Conservation (phyloP, 371 early-diverging fungal species). For the Rhizomucor pusillus region DNA sequence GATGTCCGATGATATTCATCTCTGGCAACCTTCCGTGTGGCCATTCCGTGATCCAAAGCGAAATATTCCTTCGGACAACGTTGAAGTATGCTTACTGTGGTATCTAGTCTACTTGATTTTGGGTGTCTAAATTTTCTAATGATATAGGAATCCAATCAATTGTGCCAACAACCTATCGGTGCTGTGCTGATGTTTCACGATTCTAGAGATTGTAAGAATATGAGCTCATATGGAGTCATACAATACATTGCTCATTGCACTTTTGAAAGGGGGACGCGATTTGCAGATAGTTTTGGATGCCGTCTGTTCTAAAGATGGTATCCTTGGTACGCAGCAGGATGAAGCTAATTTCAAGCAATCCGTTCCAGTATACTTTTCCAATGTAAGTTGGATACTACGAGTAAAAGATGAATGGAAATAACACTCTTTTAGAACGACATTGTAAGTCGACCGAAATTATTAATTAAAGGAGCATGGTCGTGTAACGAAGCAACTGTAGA, state of each 20-base stretch:
- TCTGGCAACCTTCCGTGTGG: constrained; percentile 71
- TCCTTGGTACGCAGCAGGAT: constrained; percentile 52
- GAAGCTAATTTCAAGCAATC: constrained; percentile 39
- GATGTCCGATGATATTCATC: constrained; percentile 74
- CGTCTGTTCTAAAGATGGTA: constrained; percentile 63
- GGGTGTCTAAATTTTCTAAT: constrained; percentile 1
- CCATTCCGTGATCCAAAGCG: constrained; percentile 54
- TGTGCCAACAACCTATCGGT: constrained; percentile 55
- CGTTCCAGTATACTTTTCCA: constrained; percentile 80
- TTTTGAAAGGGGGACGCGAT: constrained; percentile 69
- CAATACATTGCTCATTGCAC: background rate
- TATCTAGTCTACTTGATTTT: background rate
- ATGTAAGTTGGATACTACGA: constrained; percentile 35
- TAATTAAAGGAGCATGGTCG: too few species aligned
- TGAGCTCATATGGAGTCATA: background rate
- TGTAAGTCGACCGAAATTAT: constrained; percentile 18
- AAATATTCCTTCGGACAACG: background rate
- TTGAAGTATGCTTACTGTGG: background rate
- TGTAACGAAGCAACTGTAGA: constrained; percentile 23
- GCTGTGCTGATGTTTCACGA: constrained; percentile 87
- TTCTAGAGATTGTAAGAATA: constrained; percentile 67
- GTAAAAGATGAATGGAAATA: background rate
- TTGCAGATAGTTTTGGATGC: constrained; percentile 79
- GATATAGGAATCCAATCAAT: constrained; percentile 40
- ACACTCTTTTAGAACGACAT: constrained; percentile 32